Base-by-base conservation (phyloP, 2,329 filamentous ascomycete genomes). In the Aspergillus melleus region DNA sequence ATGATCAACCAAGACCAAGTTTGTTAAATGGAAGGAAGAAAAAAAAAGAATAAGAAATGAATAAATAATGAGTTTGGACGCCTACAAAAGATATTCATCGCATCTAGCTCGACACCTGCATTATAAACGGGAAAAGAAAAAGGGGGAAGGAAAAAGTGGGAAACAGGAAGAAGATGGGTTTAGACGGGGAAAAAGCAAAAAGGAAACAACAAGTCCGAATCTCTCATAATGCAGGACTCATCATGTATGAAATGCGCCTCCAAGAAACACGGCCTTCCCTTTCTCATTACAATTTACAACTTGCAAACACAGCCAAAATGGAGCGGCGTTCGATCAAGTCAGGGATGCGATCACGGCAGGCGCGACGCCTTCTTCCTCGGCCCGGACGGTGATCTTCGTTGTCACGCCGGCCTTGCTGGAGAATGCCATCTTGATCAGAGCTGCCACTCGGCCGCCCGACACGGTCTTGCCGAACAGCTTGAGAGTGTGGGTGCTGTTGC, bases 391-490 rank as follows among this genome's bases (percentile, higher is more conserved):
- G 69, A 99, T 92, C 86, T 98, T 98, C 72, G 94, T 96, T 60
- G 95, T 97, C 26, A 98, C 92, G 55, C 95, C 95, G 53, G 89
- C 89, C 84, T 96, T 96, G 70, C 90, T 88, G 62, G 91, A 96
- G 79, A 88, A 97, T 1, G 93, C 95, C 93, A 99, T 96, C 77
- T 92, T 87, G 65, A 98, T 87, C 66, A 87, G 88, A 61, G 90
- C 90, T 58, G 93, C 91, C 16, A 99, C 94, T 71, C 90, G 89
- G 66, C 95, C 95, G 39, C 94, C 95, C 36, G 86, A 88, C 63
- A 98, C 89, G 49, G 92, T 96, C 87, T 97, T 98, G 74, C 95
- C 95, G 75, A 97, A 90, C 39, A 99, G 83, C 81, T 96, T 98
- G 74, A 99, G 88, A 4, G 92, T 93, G 77, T 99, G 95, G 63